These are phyloP conservation scores for Alternaria triticina DNA, from an alignment of 2,329 filamentous ascomycete genomes.

Conservation along the genomic window DNA sequence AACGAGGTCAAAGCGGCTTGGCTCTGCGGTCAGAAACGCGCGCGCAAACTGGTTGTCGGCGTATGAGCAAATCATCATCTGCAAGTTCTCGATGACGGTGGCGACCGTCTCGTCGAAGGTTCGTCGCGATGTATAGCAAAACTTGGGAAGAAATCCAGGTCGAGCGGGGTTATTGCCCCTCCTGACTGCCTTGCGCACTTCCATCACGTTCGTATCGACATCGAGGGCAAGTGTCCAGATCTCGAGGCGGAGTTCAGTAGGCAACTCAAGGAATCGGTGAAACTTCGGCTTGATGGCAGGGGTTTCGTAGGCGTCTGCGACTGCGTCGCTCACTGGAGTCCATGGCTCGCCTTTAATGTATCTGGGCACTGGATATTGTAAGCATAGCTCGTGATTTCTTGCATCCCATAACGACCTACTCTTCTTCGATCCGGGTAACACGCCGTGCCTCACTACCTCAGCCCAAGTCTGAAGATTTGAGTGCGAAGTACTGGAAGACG, in stretches of 20 bases:
- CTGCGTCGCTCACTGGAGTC: background rate
- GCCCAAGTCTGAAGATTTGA: background rate
- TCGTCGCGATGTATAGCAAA: background rate
- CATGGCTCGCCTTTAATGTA: background rate
- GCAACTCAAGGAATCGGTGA: background rate
- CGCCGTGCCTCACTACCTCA: background rate
- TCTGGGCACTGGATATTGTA: background rate
- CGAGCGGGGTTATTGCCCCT: background rate
- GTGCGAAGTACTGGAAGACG: background rate
- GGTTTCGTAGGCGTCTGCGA: background rate
- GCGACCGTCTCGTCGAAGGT: background rate
- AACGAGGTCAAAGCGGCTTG: background rate
- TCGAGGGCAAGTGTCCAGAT: background rate
- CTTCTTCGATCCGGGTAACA: background rate
- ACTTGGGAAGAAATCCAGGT: background rate
- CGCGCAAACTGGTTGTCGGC: background rate
- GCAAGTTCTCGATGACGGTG: background rate
- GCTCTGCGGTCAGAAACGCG: background rate
- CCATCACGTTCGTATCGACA: background rate
- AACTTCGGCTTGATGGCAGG: background rate
- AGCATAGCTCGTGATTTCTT: background rate
- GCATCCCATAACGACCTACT: background rate
- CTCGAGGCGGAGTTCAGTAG: background rate
- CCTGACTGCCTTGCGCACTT: background rate
- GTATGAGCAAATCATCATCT: background rate